Evolutionary conservation across 768 basidiomycete genomes (phyloP).

Genomic region (Pisolithus orientalis): DNA sequence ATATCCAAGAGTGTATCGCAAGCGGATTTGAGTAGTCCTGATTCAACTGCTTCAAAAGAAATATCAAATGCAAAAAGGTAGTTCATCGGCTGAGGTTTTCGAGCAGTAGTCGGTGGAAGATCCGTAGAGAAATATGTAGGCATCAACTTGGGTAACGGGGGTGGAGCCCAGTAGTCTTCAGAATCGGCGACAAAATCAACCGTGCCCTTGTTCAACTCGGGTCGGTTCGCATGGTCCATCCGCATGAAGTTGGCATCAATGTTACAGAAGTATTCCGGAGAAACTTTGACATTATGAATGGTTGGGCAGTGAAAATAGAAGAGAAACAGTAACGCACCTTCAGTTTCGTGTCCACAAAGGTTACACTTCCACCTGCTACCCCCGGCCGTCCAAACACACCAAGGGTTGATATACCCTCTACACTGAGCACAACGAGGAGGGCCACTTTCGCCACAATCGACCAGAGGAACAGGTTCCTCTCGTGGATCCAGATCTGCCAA

Average conservation of each 20-base stretch:
- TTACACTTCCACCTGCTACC: constrained; percentile 92
- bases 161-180: constrained; percentile 79
- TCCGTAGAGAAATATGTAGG: constrained; percentile 49
- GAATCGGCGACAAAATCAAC: constrained; percentile 79
- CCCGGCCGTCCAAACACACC: constrained; percentile 80
- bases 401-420: constrained; percentile 89
- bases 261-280: constrained; percentile 76
- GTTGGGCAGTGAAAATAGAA: not conserved
- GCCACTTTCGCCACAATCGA: constrained; percentile 64
- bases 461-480: constrained; percentile 75
- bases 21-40: constrained; percentile 64
- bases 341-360: constrained; percentile 76
- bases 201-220: constrained; percentile 86
- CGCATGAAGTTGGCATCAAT: constrained; percentile 73
- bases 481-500: constrained; percentile 76
- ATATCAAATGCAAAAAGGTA: constrained; percentile 89
- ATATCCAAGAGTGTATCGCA: constrained; percentile 57
- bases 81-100: constrained; percentile 59
- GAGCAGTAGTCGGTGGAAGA: constrained; percentile 39
- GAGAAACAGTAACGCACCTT: constrained; percentile 49
- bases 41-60: constrained; percentile 55
- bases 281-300: constrained; percentile 41
- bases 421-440: constrained; percentile 84
- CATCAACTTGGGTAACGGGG: constrained; percentile 49
- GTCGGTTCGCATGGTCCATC: constrained; percentile 73